These are phyloP conservation scores for Aspergillus viridinutans DNA, from an alignment of 2,329 filamentous ascomycete genomes.

Conservation along the genomic window DNA sequence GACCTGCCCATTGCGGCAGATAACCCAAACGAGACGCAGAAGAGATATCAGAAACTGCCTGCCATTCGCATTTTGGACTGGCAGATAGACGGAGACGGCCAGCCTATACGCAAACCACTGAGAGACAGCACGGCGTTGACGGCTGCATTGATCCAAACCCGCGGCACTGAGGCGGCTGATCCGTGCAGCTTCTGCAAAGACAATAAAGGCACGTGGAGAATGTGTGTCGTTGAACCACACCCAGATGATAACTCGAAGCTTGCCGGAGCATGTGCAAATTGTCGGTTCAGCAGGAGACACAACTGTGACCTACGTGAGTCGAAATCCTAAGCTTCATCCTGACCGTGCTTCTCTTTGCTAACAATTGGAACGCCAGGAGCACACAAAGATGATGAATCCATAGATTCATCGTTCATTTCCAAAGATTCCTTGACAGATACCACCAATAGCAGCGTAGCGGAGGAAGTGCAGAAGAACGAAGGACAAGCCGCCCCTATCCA, in stretches of 20 bases:
- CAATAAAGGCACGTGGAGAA: neutral
- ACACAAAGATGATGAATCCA: neutral
- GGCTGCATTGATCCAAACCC: conserved; percentile 5
- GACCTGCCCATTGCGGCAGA: conserved; percentile 18
- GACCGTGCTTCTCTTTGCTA: neutral
- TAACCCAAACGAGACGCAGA: conserved; percentile 21
- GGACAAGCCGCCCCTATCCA: neutral
- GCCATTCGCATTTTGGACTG: neutral
- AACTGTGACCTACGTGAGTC: conserved; percentile 1
- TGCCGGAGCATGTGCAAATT: conserved; percentile 4
- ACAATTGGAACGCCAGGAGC: neutral
- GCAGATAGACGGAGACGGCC: neutral
- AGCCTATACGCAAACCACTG: neutral
- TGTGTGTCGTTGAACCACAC: conserved; percentile 1
- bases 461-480: neutral
- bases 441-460: neutral
- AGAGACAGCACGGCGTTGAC: neutral
- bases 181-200: conserved; percentile 1
- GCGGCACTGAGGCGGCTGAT: neutral
- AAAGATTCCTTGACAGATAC: neutral
- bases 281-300: conserved; percentile 3
- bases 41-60: neutral
- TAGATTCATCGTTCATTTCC: neutral
- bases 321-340: neutral
- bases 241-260: neutral